Evolutionary conservation across 2,329 filamentous ascomycete genomes (phyloP).

Genomic region (Fusarium longipes): DNA sequence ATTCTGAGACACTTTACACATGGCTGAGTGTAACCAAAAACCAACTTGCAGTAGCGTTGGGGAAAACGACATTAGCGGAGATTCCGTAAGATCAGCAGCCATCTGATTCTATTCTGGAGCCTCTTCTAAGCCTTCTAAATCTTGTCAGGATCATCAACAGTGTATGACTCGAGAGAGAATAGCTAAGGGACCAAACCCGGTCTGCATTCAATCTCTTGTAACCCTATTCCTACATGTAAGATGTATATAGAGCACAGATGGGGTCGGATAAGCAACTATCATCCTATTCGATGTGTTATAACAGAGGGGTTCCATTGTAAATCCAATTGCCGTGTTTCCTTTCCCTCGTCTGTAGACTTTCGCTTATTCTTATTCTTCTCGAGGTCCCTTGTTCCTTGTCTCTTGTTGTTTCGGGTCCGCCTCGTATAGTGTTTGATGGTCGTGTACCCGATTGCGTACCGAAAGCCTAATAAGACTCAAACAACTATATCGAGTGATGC

Average conservation of each 20-base stretch:
- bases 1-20: constrained; percentile 19
- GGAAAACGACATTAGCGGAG: not conserved
- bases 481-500: constrained; percentile 6
- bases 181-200: not conserved
- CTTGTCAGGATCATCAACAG: not conserved
- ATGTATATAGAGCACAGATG: not conserved
- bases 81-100: not conserved
- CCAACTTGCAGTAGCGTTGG: not conserved
- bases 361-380: constrained; percentile 14
- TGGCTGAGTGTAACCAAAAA: constrained; percentile 5
- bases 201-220: not conserved
- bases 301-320: not conserved
- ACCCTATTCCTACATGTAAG: not conserved
- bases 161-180: not conserved
- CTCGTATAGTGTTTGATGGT: constrained; percentile 34
- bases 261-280: not conserved
- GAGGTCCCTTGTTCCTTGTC: constrained; percentile 1
- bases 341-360: constrained; percentile 4
- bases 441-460: constrained; percentile 13
- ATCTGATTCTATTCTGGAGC: not conserved
- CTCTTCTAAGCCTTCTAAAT: not conserved
- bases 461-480: constrained; percentile 23
- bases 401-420: constrained; percentile 35
- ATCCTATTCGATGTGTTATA: not conserved
- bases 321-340: constrained; percentile 13